These are phyloP conservation scores for Lecanosticta acicola DNA, from an alignment of 2,329 filamentous ascomycete species.

Conservation along the genomic window DNA sequence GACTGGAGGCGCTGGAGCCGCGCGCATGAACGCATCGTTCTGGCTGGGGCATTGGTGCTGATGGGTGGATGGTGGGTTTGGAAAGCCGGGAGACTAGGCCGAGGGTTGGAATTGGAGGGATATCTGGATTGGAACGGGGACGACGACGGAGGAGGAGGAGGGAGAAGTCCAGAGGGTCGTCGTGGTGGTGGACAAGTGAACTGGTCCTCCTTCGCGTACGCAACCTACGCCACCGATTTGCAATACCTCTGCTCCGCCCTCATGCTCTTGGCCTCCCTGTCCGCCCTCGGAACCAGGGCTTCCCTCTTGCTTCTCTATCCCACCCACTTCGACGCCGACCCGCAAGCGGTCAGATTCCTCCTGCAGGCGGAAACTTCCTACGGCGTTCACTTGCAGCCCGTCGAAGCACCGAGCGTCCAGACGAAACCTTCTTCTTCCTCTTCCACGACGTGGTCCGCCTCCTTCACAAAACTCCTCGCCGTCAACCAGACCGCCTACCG, in stretches of 20 bases:
- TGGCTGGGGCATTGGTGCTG: not conserved
- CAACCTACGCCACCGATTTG: conserved; percentile 39
- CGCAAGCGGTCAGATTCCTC: conserved; percentile 32
- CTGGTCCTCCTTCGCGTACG: conserved; percentile 40
- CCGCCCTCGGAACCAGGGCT: conserved; percentile 37
- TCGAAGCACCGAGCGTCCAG: conserved; percentile 31
- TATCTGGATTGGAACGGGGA: not conserved
- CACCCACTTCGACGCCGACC: conserved; percentile 21
- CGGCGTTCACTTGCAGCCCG: conserved; percentile 45
- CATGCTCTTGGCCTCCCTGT: conserved; percentile 40
- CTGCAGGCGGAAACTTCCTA: conserved; percentile 44
- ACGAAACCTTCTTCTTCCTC: conserved; percentile 27
- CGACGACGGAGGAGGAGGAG: not conserved
- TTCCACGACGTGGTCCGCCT: conserved; percentile 59
- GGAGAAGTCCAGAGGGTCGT: not conserved
- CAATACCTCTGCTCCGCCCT: conserved; percentile 41
- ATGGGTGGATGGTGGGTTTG: not conserved
- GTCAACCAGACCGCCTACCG: conserved; percentile 61
- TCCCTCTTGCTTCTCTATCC: conserved; percentile 42
- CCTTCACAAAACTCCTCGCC: conserved; percentile 61
- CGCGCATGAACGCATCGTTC: not conserved
- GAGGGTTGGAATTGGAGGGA: no score
- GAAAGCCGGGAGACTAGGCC: no score
- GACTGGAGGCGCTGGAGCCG: not conserved
- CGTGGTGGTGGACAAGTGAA: not conserved